These are phyloP conservation scores for Colletotrichum truncatum DNA, from an alignment of 2,329 filamentous ascomycete genomes.

Conservation along the genomic window DNA sequence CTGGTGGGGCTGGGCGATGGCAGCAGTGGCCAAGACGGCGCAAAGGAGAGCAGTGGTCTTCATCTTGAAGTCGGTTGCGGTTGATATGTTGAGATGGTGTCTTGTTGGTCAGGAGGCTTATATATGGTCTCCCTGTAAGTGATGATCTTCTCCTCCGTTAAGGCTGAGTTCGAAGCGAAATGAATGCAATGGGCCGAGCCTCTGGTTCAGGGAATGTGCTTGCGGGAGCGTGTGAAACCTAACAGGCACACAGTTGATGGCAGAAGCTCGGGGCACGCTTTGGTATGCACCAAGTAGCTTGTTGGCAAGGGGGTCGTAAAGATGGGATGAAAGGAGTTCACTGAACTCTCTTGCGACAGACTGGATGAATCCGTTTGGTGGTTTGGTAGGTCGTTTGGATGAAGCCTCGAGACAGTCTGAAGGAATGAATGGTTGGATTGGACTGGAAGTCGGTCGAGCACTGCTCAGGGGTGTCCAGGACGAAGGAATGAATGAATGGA, in stretches of 20 bases:
- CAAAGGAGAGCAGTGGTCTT: slow-evolving; percentile 51
- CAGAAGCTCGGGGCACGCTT: slow-evolving; percentile 23
- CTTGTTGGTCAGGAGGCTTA: slow-evolving; percentile 14
- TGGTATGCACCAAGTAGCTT: slow-evolving; percentile 20
- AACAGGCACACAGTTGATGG: slow-evolving; percentile 9
- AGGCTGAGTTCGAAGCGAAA: slow-evolving; percentile 30
- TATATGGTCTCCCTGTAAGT: slow-evolving; percentile 4
- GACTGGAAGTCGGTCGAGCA: slow-evolving; percentile 26
- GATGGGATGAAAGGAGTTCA: slow-evolving; percentile 28
- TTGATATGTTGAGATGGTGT: background rate
- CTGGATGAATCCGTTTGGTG: slow-evolving; percentile 15
- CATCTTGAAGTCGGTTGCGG: slow-evolving; percentile 42
- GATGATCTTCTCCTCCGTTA: slow-evolving; percentile 1
- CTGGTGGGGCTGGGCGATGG: slow-evolving; percentile 60
- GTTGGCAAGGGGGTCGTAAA: slow-evolving; percentile 12
- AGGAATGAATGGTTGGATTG: slow-evolving; percentile 26
- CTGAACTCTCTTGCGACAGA: slow-evolving; percentile 29
- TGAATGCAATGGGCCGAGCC: slow-evolving; percentile 20
- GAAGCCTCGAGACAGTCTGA: slow-evolving; percentile 20
- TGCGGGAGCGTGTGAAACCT: slow-evolving; percentile 11
- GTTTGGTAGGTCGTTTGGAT: slow-evolving; percentile 4
- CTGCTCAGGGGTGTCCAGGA: slow-evolving; percentile 26
- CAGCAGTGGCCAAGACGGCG: slow-evolving; percentile 54
- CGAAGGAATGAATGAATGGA: slow-evolving; percentile 30
- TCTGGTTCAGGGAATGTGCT: slow-evolving; percentile 29